A percentile compares a stretch with the other conserved stretches of the same genome.
These are phyloP conservation scores for Pleurotus ostreatus DNA, from an alignment of 768 basidiomycete species.

Conservation along the genomic window DNA sequence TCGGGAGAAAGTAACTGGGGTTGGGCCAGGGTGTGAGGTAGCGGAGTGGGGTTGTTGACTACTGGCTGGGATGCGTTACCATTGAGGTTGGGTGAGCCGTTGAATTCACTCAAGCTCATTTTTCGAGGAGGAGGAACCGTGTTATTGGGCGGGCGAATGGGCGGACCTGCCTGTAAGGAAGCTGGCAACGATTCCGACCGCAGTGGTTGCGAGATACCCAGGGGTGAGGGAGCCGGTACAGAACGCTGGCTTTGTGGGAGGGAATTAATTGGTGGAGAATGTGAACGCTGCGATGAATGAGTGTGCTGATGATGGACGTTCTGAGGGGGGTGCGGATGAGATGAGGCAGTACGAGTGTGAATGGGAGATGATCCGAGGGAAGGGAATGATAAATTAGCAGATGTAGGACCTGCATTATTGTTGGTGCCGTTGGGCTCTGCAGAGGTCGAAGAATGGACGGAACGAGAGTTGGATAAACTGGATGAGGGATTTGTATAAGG, in stretches of 20 bases:
- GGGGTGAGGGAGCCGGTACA: conserved; percentile 11
- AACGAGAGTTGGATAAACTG: neutral
- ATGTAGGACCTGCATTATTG: neutral
- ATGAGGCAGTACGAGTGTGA: neutral
- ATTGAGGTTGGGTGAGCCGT: neutral
- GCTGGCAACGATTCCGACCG: conserved; percentile 15
- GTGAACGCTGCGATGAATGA: neutral
- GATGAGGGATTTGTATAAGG: neutral
- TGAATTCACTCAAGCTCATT: neutral
- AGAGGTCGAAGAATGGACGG: neutral
- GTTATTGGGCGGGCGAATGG: neutral
- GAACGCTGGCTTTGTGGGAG: conserved; percentile 9
- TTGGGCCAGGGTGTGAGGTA: conserved; percentile 14
- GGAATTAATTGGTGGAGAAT: neutral
- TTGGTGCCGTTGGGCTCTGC: neutral
- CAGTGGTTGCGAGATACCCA: conserved; percentile 10
- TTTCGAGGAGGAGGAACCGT: neutral
- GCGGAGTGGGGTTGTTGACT: neutral
- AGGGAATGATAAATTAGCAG: conserved; percentile 1
- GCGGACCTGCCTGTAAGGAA: conserved; percentile 13
- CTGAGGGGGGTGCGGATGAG: neutral
- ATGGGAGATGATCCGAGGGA: conserved; percentile 4
- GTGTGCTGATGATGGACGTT: neutral
- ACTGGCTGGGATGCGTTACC: neutral
- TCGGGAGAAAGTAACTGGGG: conserved; percentile 29